A percentile compares a stretch with the other conserved stretches of the same genome.
phyloP scores from a whole-genome alignment of 352 stramenopile genomes.

The Phytophthora sp. region DNA sequence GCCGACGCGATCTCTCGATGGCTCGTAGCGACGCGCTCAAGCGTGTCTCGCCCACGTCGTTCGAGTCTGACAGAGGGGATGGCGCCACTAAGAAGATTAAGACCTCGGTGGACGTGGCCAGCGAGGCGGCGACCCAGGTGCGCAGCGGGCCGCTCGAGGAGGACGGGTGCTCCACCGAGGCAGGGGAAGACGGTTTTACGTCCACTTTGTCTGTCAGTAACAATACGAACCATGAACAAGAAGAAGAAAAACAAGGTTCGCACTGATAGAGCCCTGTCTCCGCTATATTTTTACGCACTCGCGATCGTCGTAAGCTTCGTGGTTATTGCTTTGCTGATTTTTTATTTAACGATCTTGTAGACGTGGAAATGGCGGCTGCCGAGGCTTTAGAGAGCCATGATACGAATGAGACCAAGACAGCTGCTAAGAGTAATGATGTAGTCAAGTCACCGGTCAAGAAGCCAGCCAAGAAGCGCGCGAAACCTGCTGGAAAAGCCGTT shows the following conservation, averaged over 20 bases:
- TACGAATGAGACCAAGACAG: background rate
- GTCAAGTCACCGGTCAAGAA: conserved; percentile 21
- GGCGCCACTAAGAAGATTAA: conserved; percentile 35
- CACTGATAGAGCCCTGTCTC: background rate
- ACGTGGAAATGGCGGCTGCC: conserved; percentile 28
- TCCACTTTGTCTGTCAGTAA: conserved; percentile 6
- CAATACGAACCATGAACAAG: background rate
- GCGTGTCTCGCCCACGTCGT: conserved; percentile 26
- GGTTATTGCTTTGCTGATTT: conserved; percentile 24
- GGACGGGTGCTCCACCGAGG: conserved; percentile 7
- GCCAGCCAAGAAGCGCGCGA: conserved; percentile 36
- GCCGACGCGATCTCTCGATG: conserved; percentile 32
- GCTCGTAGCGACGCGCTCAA: conserved; percentile 29
- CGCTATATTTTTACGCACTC: conserved; percentile 23
- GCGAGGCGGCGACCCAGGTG: background rate
- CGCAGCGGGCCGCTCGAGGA: conserved; percentile 16
- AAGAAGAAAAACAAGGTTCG: conserved; percentile 17
- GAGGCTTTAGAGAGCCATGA: conserved; percentile 5
- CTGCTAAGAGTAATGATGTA: background rate
- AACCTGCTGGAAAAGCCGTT: conserved; percentile 25
- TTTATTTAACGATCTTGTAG: conserved; percentile 27
- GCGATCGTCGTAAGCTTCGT: background rate
- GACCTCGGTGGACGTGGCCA: background rate
- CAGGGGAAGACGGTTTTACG: conserved; percentile 25
- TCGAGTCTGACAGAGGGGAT: conserved; percentile 22